Percentiles rank a stretch among this genome's conserved stretches.
These are phyloP conservation scores for Alternaria incomplexa DNA, from an alignment of 2,329 filamentous ascomycete species.

Conservation along the genomic window DNA sequence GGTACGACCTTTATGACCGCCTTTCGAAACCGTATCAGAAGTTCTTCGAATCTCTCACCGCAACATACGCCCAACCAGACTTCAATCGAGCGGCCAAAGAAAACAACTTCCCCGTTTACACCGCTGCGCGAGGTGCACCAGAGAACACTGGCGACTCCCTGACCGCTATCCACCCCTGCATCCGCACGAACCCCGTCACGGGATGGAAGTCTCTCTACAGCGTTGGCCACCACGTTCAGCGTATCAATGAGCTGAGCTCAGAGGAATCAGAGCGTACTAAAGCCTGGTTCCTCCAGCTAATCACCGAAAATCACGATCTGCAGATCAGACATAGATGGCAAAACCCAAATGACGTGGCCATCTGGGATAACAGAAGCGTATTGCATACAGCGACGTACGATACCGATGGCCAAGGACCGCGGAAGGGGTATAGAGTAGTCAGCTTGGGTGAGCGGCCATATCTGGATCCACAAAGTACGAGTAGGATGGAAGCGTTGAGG, in stretches of 20 bases:
- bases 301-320: conserved; percentile 58
- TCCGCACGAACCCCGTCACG: conserved; percentile 56
- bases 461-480: conserved; percentile 59
- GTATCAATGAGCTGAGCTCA: conserved; percentile 54
- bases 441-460: conserved; percentile 65
- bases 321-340: conserved; percentile 59
- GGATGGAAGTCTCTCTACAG: conserved; percentile 56
- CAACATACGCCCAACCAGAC: conserved; percentile 55
- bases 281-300: conserved; percentile 51
- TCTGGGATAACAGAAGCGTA: conserved; percentile 69
- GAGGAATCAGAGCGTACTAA: conserved; percentile 53
- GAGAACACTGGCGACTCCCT: conserved; percentile 61
- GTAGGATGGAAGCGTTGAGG: conserved; percentile 48
- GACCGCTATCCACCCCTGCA: conserved; percentile 60
- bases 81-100: conserved; percentile 48
- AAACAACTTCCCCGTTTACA: conserved; percentile 54
- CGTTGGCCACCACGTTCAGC: conserved; percentile 49
- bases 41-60: conserved; percentile 56
- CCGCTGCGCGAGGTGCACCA: conserved; percentile 58
- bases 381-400: conserved; percentile 68
- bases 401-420: conserved; percentile 60
- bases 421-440: conserved; percentile 63
- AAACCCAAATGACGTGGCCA: conserved; percentile 56
- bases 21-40: conserved; percentile 56
- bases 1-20: conserved; percentile 57